A percentile compares a stretch with the other conserved stretches of the same genome.
phyloP scores from a whole-genome alignment of 345 rosid genomes.

The Nephelium lappaceum region DNA sequence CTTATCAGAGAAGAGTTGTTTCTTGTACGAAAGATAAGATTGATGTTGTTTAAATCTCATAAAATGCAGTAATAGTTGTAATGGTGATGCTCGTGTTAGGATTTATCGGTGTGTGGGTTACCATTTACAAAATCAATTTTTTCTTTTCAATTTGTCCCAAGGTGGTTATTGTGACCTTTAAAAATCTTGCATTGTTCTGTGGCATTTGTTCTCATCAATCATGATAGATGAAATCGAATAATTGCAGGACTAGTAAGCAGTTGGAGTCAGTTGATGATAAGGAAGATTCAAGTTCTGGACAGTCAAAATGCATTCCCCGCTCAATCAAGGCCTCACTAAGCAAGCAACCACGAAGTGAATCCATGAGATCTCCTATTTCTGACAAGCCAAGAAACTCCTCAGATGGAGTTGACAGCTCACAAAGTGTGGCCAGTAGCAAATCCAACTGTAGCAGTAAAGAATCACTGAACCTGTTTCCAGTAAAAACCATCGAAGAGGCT shows the following conservation, averaged over 20 bases:
- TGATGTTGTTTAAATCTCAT: not conserved
- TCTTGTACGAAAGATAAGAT: not conserved
- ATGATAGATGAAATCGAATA: constrained; percentile 14
- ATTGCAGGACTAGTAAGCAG: constrained; percentile 60
- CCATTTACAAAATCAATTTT: not conserved
- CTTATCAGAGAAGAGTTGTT: not conserved
- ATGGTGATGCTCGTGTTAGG: not conserved
- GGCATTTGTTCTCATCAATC: constrained; percentile 1
- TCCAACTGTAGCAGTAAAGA: constrained; percentile 57
- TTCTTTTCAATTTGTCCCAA: not conserved
- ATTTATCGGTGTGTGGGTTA: not conserved
- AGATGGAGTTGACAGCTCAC: constrained; percentile 42
- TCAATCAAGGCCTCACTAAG: constrained; percentile 62
- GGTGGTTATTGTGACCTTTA: not conserved
- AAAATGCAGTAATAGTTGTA: not conserved
- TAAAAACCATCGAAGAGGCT: constrained; percentile 43
- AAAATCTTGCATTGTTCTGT: not conserved
- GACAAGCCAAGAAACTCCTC: constrained; percentile 65
- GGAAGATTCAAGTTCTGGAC: constrained; percentile 50
- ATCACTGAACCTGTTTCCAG: constrained; percentile 43
- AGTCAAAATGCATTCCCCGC: constrained; percentile 59
- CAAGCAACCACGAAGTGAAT: constrained; percentile 60
- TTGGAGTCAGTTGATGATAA: constrained; percentile 49
- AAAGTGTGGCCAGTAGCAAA: constrained; percentile 16
- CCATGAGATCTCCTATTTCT: constrained; percentile 74